A percentile compares a stretch with the other conserved stretches of the same genome.
Conservation (phyloP, 805 yeast genomes). For the Danielia oregonensis region DNA sequence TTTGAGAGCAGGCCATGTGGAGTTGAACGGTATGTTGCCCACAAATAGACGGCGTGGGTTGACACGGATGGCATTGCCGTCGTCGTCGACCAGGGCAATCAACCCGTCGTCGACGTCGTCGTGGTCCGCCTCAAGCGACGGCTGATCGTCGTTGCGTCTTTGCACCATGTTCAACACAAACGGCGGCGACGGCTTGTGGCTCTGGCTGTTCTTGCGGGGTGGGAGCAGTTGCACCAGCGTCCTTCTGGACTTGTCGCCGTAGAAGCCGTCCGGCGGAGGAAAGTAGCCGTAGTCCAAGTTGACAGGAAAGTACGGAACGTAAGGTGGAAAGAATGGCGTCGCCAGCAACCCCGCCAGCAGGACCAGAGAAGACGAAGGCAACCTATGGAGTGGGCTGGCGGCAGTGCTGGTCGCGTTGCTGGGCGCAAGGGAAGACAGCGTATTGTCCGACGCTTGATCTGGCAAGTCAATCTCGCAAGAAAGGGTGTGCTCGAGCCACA, state of each 20-base stretch:
- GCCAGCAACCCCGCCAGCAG: background rate
- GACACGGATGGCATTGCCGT: constrained; percentile 29
- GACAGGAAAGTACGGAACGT: too few species aligned
- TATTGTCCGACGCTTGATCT: too few species aligned
- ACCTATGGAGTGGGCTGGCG: too few species aligned
- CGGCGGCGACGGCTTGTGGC: constrained; percentile 21
- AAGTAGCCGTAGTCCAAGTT: constrained; percentile 1
- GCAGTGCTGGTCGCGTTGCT: too few species aligned
- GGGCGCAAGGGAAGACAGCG: too few species aligned
- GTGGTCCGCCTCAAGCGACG: background rate
- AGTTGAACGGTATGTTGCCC: constrained; percentile 53
- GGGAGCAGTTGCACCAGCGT: too few species aligned
- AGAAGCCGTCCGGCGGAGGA: constrained; percentile 2
- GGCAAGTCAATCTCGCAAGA: background rate
- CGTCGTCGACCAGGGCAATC: constrained; percentile 19
- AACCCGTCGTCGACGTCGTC: constrained; percentile 8
- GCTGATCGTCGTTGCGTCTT: background rate
- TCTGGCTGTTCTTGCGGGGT: too few species aligned
- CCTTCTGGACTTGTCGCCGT: too few species aligned
- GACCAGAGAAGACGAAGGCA: too few species aligned
- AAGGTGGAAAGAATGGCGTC: too few species aligned
- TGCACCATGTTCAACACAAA: constrained; percentile 25
- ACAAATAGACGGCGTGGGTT: constrained; percentile 46
- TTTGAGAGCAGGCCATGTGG: constrained; percentile 35
- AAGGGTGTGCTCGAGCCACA: background rate